Conservation (phyloP, 306 rosid species). For the Prunus mume region DNA sequence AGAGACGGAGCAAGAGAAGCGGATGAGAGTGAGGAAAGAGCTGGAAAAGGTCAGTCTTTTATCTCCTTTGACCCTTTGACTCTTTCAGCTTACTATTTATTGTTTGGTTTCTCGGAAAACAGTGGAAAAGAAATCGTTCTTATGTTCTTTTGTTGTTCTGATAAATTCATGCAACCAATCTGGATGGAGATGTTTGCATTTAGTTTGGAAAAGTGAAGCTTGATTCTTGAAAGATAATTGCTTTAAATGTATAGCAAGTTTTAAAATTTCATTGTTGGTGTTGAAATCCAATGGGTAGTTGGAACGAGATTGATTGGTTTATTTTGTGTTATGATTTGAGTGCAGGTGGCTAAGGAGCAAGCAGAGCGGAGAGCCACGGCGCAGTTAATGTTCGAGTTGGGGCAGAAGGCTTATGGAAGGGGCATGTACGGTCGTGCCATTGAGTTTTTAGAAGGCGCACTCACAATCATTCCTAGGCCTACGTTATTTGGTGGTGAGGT, state of each 20-base stretch:
- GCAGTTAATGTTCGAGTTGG: constrained; percentile 89
- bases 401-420: constrained; percentile 87
- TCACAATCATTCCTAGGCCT: constrained; percentile 77
- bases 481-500: constrained; percentile 98
- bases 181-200: background rate
- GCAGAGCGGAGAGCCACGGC: constrained; percentile 93
- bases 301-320: background rate
- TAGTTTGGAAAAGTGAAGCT: background rate
- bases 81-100: background rate
- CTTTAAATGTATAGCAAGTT: background rate
- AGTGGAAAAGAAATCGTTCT: background rate
- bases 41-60: constrained; percentile 70
- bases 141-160: background rate
- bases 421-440: constrained; percentile 92
- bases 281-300: background rate
- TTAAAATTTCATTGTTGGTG: background rate
- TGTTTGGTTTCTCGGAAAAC: background rate
- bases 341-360: constrained; percentile 92
- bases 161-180: background rate
- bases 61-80: background rate
- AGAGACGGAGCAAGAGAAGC: constrained; percentile 78
- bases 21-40: constrained; percentile 84
- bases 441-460: constrained; percentile 92
- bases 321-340: constrained; percentile 19
- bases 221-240: background rate